phyloP scores from a whole-genome alignment of 768 basidiomycete species.

The Nidula microcarpa region DNA sequence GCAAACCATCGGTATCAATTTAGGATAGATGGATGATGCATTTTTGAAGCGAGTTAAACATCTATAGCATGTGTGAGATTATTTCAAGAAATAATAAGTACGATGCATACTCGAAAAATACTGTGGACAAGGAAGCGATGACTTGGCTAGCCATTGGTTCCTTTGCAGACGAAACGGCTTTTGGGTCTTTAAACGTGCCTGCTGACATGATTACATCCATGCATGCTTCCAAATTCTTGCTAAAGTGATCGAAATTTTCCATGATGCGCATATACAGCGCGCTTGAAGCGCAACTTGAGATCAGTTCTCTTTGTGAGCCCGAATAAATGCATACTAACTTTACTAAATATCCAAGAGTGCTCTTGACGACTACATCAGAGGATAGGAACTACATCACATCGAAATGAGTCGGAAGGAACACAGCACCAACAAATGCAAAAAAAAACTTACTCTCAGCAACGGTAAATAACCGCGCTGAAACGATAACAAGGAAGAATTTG shows the following conservation, averaged over 20 bases:
- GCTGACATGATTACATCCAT: slow-evolving; percentile 33
- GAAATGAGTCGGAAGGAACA: background rate
- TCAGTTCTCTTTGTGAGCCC: slow-evolving; percentile 1
- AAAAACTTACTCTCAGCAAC: slow-evolving; percentile 39
- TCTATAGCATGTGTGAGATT: slow-evolving; percentile 22
- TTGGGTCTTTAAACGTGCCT: slow-evolving; percentile 29
- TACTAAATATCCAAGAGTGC: slow-evolving; percentile 43
- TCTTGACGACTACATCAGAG: slow-evolving; percentile 57
- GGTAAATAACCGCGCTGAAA: slow-evolving; percentile 59
- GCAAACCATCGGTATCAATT: slow-evolving; percentile 34
- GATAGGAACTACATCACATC: slow-evolving; percentile 43
- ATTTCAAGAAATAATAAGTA: slow-evolving; percentile 10
- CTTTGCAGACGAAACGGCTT: background rate
- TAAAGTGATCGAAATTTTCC: slow-evolving; percentile 40
- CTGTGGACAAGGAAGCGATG: slow-evolving; percentile 39
- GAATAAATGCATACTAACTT: slow-evolving; percentile 34
- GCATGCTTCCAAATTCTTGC: slow-evolving; percentile 32
- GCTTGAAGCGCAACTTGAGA: slow-evolving; percentile 17
- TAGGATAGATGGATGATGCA: slow-evolving; percentile 41
- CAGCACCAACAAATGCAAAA: background rate
- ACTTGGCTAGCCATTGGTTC: slow-evolving; percentile 34
- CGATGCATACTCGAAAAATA: slow-evolving; percentile 48
- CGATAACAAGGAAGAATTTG: slow-evolving; percentile 34
- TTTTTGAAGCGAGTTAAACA: slow-evolving; percentile 59
- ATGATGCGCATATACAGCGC: slow-evolving; percentile 42